Base-by-base conservation (phyloP, 768 basidiomycete species). In the Megacollybia marginata region DNA sequence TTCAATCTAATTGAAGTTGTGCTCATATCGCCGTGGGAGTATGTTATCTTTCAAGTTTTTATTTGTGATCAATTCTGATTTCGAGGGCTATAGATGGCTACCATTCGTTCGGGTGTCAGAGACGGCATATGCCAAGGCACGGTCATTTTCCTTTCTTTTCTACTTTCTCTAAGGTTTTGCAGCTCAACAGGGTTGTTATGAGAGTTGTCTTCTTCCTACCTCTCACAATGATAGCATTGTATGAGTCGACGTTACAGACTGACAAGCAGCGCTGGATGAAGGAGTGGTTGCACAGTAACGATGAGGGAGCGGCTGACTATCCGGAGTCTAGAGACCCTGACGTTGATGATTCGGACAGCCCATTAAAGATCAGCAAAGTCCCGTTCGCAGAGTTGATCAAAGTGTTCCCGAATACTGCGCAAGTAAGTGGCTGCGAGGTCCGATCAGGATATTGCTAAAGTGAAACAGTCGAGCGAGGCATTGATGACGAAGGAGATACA, bases 11-110 rank as follows among this genome's bases (percentile, higher is more conserved):
- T 94, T 52, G 94, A 97, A 66, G 69, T 74, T 1, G 62, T 92
- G 60, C 67, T 95, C 28, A 70, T 95, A 50, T 88, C 83, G 2
- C 94, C 94, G 15, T 73, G 91, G 46, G 93, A 95, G 92, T 95
- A 58, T 59, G 88, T 71, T 5, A 7, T 15, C 8, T 40, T 40
- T 19, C 19, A 40, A 15, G 8, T 19, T 15, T 19, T 19, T 7
- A 19, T 15, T 40, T 8, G 15, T 15, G 15, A 40, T 40, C 38
- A 2, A 15, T 15, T 40, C 15, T 40, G 42, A n/a, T 35, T 18
- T 43, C 55, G 46, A 35, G 20, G 16, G 42, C 36, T 48, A 1
- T 52, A 82, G 79, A 53, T 60, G 71, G 34, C 54, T 77, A 50
- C 67, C 67, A n/a, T 63, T 63, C 35, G 67, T 71, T 54, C 62